Percentiles rank a stretch among this genome's conserved stretches.
These are phyloP conservation scores for Theileria parva DNA, from an alignment of 169 alveolate genomes.

Conservation along the genomic window DNA sequence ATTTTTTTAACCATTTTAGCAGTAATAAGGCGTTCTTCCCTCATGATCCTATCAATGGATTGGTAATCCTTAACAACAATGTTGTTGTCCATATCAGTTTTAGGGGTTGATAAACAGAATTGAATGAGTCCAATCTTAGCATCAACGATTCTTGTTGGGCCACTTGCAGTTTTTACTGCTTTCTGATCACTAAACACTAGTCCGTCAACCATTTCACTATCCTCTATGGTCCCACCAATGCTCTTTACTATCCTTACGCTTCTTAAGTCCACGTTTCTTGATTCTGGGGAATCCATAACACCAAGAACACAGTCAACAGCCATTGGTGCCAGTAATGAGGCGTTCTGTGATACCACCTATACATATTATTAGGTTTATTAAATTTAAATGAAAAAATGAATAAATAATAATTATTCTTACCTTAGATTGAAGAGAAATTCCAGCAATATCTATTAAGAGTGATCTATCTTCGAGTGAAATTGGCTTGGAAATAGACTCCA, in stretches of 20 bases:
- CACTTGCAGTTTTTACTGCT: constrained; percentile 94
- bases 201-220: constrained; percentile 98
- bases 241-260: constrained; percentile 88
- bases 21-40: constrained; percentile 96
- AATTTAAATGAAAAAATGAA: background rate
- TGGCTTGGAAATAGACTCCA: constrained; percentile 89
- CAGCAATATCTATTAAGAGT: constrained; percentile 90
- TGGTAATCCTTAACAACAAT: constrained; percentile 92
- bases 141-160: constrained; percentile 90
- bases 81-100: constrained; percentile 98
- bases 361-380: background rate
- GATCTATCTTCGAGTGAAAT: constrained; percentile 94
- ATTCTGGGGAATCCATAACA: constrained; percentile 73
- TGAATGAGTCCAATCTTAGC: constrained; percentile 97
- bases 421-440: constrained; percentile 96
- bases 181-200: constrained; percentile 93
- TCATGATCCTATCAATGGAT: constrained; percentile 89
- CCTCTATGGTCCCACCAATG: constrained; percentile 99
- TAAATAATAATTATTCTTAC: constrained; percentile 35
- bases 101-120: constrained; percentile 98
- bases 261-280: constrained; percentile 85
- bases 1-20: constrained; percentile 96
- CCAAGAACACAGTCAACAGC: constrained; percentile 97
- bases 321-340: constrained; percentile 95
- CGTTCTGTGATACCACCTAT: constrained; percentile 91